These are phyloP conservation scores for Fusarium anguioides DNA, from an alignment of 2,329 filamentous ascomycete species.

Conservation along the genomic window DNA sequence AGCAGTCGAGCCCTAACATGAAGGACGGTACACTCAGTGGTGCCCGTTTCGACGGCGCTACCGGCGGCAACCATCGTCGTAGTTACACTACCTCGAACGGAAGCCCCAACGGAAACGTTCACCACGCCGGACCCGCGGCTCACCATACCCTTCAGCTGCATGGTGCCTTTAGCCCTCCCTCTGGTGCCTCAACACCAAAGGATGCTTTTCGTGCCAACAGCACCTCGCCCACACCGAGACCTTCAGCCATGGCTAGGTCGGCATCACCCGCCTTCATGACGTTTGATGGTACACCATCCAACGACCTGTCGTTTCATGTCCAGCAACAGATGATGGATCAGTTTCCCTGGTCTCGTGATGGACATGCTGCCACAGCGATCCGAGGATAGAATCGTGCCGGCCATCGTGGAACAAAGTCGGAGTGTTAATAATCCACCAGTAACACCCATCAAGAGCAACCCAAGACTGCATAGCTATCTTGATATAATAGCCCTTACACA, in stretches of 20 bases:
- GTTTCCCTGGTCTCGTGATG: conserved; percentile 60
- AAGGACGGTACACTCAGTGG: conserved; percentile 60
- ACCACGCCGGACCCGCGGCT: conserved; percentile 53
- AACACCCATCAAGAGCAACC: conserved; percentile 13
- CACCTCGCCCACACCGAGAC: conserved; percentile 47
- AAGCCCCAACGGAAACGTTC: conserved; percentile 23
- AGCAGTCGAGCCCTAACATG: conserved; percentile 63
- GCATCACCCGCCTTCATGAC: conserved; percentile 60
- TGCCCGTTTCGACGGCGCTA: conserved; percentile 52
- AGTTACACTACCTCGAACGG: conserved; percentile 22
- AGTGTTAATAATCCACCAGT: conserved; percentile 17
- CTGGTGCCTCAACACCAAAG: conserved; percentile 38
- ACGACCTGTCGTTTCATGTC: conserved; percentile 53
- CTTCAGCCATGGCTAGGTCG: conserved; percentile 54
- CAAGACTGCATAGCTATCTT: conserved; percentile 30
- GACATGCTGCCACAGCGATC: conserved; percentile 63
- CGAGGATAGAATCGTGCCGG: conserved; percentile 49
- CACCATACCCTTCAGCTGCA: conserved; percentile 56
- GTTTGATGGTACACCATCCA: conserved; percentile 59
- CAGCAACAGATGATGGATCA: conserved; percentile 57
- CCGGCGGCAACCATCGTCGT: conserved; percentile 16
- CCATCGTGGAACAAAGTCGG: conserved; percentile 28
- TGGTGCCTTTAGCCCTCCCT: conserved; percentile 31
- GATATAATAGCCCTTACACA: conserved; percentile 19
- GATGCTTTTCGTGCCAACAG: conserved; percentile 45